Evolutionary conservation across 176 grass and related monocot genomes (phyloP), one percentile per base, ranked within the genome.

Genomic region (Lolium perenne): DNA sequence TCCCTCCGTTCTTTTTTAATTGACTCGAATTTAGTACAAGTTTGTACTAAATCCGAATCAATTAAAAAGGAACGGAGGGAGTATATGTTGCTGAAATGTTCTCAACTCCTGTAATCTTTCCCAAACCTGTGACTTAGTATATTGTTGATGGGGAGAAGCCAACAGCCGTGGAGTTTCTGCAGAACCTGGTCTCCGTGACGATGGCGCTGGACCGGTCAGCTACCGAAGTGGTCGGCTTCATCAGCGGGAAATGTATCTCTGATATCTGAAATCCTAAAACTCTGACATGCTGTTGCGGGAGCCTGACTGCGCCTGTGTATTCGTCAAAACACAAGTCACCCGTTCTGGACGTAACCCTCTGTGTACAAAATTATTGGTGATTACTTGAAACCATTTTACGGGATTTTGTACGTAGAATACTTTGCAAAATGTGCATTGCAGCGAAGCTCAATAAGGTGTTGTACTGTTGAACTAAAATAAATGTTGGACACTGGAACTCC

Each of bases 61-160:
- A 29, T 29, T 29, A 29, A 29, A 29, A 29, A 29, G 26, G 26
- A 29, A 29, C 26, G 26, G 26, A 29, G 26, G 26, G 26, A 29
- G 26, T 29, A 38, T 99, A 99, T 63, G 94, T 96, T 6, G 87
- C 94, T 4, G 90, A 90, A 77, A 86, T 97, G 71, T 83, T 96
- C 16, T 96, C 92, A 2, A 88, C 93, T 2, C 97, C 97, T 2
- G 87, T 88, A 48, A 96, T 96, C 51, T 94, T 91, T 78, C 65
- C 96, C 21, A 99, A 99, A 80, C 92, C 97, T 43, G 92, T 99
- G 41, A 99, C 97, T 9, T 94, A 97, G 73, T 91, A n/a, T n/a
- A n/a, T 99, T 75, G 90, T 94, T 53, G 97, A 99, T 48, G 92
- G 97, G 58, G 87, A 93, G 71, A 96, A 99, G 80, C 97, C 97